Conservation (phyloP, 257 asterid species). For the Craterostigma plantagineum region DNA sequence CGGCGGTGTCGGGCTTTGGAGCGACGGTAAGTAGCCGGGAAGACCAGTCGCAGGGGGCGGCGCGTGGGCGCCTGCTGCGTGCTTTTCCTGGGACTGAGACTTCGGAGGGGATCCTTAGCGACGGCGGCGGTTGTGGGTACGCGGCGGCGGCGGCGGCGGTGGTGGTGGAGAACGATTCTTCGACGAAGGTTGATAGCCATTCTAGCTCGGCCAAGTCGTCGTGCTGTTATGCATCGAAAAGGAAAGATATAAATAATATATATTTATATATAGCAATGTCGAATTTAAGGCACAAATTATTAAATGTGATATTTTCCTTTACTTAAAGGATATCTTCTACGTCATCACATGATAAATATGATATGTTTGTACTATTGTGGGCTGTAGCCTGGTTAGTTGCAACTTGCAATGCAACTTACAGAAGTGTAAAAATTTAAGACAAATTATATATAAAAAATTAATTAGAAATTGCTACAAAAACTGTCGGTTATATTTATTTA, state of each 20-base stretch:
- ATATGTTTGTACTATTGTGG: too few species aligned
- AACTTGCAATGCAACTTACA: too few species aligned
- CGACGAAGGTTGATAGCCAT: slow-evolving; percentile 96
- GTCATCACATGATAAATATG: too few species aligned
- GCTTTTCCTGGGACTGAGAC: slow-evolving; percentile 85
- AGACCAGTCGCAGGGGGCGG: slow-evolving; percentile 90
- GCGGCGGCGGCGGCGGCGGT: too few species aligned
- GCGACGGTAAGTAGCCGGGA: slow-evolving; percentile 65
- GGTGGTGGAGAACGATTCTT: slow-evolving; percentile 88
- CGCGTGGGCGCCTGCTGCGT: slow-evolving; percentile 94
- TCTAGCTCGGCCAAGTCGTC: slow-evolving; percentile 94
- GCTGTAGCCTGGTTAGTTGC: too few species aligned
- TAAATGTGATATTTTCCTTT: neutral
- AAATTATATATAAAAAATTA: too few species aligned
- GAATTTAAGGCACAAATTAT: neutral
- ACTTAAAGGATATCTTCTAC: too few species aligned
- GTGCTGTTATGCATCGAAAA: slow-evolving; percentile 22
- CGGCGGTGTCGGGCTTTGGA: slow-evolving; percentile 15
- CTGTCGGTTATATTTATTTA: too few species aligned
- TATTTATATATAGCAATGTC: neutral
- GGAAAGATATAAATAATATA: neutral
- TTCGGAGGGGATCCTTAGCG: slow-evolving; percentile 35
- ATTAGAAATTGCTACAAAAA: too few species aligned
- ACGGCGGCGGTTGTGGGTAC: slow-evolving; percentile 19
- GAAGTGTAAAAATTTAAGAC: too few species aligned